Base-by-base conservation (phyloP, 495 filamentous ascomycete genomes). In the Penicillium maclennaniae region DNA sequence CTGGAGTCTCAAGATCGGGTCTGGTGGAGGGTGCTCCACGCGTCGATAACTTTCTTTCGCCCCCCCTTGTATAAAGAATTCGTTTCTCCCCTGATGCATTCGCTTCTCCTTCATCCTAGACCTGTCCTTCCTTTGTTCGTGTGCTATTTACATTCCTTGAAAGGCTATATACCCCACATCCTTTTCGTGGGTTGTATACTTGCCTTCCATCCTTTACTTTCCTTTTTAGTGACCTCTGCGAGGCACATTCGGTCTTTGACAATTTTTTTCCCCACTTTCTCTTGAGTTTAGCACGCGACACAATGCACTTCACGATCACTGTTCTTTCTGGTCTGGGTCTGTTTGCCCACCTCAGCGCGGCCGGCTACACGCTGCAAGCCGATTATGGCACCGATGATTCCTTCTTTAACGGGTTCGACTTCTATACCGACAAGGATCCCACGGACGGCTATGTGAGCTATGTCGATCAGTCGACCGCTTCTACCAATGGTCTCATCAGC, bases 381-480 rank as follows among this genome's bases (percentile, higher is more conserved):
- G 72, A 79, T 58, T 80, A 79, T 50, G 58, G 60, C 42, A 59
- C 36, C 44, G 52, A 56, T 17, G 52, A 57, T 37, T 57, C 69
- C 5, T 85, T 84, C 61, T 83, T 83, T 62, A 72, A 80, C 59
- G 78, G 78, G 44, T 84, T 85, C 67, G 62, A 71, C 37, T 78
- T 78, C 50, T 73, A 57, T 47, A 77, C 74, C 3, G 55, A 45
- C 9, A 6, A 66, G 1, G 87, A 92, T 55, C 88, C 87, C 6
- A 91, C 87, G 7, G 64, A 83, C 53, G 88, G 87, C 17, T 87
- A 79, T 60, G 88, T 91, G 53, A 62, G 78, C 49, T 91, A 84
- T 60, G 73, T 80, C 36, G 67, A 79, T 52, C 73, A 70, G 10
- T 40, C 47, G 6, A 76, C 72, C 1, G 88, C 87, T 42, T 73